A percentile compares a stretch with the other conserved stretches of the same genome.
Conservation (phyloP, 306 rosid genomes). For the Gastrolobium villosum region DNA sequence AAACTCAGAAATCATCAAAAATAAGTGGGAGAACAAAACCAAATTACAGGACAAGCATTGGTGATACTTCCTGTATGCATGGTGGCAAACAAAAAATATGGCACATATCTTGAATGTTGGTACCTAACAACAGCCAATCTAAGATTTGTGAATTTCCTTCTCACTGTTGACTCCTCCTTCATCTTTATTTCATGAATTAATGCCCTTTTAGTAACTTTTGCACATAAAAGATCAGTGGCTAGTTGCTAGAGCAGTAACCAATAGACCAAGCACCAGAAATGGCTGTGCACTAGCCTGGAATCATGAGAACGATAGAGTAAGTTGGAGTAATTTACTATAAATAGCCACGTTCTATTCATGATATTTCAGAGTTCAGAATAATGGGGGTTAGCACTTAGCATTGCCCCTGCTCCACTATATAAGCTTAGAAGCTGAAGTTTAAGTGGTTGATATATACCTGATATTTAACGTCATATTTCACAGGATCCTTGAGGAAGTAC, state of each 20-base stretch:
- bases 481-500: conserved; percentile 66
- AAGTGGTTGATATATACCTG: conserved; percentile 51
- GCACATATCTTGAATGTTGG: conserved; percentile 7
- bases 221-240: conserved; percentile 49
- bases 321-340: neutral
- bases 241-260: conserved; percentile 65
- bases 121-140: neutral
- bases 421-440: conserved; percentile 20
- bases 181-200: conserved; percentile 9
- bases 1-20: conserved; percentile 24
- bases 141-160: conserved; percentile 21
- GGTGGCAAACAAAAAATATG: conserved; percentile 29
- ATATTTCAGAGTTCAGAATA: neutral
- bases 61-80: neutral
- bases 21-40: conserved; percentile 16
- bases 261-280: conserved; percentile 59
- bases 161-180: neutral
- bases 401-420: too few relatives aligned
- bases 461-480: conserved; percentile 63
- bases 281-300: conserved; percentile 65
- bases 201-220: neutral
- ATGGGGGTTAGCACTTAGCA: too few relatives aligned
- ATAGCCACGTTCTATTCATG: neutral
- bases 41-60: conserved; percentile 2
- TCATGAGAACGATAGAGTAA: neutral